Conservation (phyloP, 2,329 filamentous ascomycete species). For the Cylindrodendrum hubeiense region DNA sequence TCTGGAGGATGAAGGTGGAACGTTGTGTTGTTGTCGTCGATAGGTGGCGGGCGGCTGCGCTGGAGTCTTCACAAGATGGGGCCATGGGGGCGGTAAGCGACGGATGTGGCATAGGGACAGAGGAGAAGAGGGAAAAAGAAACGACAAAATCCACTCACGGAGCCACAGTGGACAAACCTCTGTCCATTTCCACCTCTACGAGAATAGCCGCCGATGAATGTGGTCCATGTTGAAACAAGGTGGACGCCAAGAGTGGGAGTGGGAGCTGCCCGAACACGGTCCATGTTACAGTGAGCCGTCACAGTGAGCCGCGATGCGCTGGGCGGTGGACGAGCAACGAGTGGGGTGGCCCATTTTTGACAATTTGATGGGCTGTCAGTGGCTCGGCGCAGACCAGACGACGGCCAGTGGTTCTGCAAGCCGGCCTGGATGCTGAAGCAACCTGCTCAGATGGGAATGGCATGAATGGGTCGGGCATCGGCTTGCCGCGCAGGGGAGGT, state of each 20-base stretch:
- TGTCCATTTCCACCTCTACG: background rate
- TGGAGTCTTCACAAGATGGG: conserved; percentile 13
- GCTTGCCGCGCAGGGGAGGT: conserved; percentile 27
- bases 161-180: conserved; percentile 4
- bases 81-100: conserved; percentile 13
- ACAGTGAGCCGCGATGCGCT: conserved; percentile 3
- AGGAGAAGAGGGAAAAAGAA: conserved; percentile 4
- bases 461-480: conserved; percentile 12
- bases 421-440: conserved; percentile 6
- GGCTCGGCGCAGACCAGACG: conserved; percentile 17
- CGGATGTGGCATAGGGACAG: conserved; percentile 8
- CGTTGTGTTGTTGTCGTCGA: conserved; percentile 5
- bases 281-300: background rate
- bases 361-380: conserved; percentile 27
- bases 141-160: conserved; percentile 17
- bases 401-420: conserved; percentile 7
- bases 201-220: conserved; percentile 1
- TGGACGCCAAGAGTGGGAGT: conserved; percentile 1
- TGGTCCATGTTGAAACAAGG: background rate
- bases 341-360: conserved; percentile 20
- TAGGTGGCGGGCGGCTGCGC: conserved; percentile 5
- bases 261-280: conserved; percentile 7
- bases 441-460: conserved; percentile 10
- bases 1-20: background rate
- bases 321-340: conserved; percentile 8